Conservation (phyloP, 352 stramenopile genomes). For the Phytophthora nicotianae region DNA sequence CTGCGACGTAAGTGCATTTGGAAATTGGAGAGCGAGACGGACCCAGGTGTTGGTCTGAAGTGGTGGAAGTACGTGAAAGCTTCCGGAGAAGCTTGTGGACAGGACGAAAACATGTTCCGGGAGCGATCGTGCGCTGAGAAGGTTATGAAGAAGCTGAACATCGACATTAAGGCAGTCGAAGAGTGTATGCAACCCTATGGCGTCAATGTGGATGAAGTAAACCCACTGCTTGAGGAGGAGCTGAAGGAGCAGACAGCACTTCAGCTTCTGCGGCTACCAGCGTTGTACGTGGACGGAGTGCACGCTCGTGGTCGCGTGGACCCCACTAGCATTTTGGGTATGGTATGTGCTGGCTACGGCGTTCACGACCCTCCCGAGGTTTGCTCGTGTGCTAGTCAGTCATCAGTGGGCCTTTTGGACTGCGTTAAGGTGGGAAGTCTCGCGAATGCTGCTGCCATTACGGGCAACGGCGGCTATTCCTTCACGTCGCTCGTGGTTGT, state of each 20-base stretch:
- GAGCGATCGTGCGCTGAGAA: conserved; percentile 89
- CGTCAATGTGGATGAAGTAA: conserved; percentile 84
- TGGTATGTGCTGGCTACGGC: conserved; percentile 88
- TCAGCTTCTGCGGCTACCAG: conserved; percentile 92
- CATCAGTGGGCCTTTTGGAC: conserved; percentile 58
- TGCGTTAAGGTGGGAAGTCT: conserved; percentile 79
- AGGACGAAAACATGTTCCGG: conserved; percentile 86
- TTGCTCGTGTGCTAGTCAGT: conserved; percentile 77
- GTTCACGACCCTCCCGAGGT: conserved; percentile 80
- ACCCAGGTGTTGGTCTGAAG: conserved; percentile 85
- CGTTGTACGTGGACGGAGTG: conserved; percentile 95
- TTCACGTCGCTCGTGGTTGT: conserved; percentile 88
- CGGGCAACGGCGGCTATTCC: conserved; percentile 64
- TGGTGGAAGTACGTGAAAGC: conserved; percentile 97
- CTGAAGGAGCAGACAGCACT: conserved; percentile 89
- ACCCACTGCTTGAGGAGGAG: conserved; percentile 91
- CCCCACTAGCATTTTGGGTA: conserved; percentile 79
- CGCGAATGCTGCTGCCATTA: conserved; percentile 60
- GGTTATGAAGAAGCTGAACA: conserved; percentile 89
- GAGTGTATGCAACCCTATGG: conserved; percentile 94
- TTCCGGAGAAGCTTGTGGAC: conserved; percentile 88
- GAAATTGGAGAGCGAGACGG: conserved; percentile 80
- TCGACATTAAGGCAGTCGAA: conserved; percentile 89
- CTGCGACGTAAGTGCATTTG: conserved; percentile 96
- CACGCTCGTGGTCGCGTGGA: conserved; percentile 93